These are phyloP conservation scores for Cyclotella choctawhatcheeana DNA, from an alignment of 108 stramenopile genomes.

Conservation along the genomic window DNA sequence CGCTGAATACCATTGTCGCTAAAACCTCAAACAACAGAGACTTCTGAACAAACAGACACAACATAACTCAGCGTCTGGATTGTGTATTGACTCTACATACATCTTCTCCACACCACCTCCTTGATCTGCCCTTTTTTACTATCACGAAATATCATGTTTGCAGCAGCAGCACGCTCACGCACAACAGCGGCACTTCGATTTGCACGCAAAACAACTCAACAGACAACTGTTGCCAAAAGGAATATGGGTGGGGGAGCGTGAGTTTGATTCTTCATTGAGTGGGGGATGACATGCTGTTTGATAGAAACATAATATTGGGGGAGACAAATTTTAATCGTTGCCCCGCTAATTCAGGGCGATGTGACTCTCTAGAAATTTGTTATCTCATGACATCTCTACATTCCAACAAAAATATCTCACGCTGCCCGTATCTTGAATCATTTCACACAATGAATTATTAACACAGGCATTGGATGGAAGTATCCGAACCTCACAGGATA, in stretches of 20 bases:
- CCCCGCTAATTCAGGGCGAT: background rate
- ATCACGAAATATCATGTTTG: slow-evolving; percentile 18
- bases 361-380: no score
- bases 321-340: background rate
- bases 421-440: background rate
- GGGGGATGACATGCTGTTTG: background rate
- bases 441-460: background rate
- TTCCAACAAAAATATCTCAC: background rate
- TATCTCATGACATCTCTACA: no score
- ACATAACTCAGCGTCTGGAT: no score
- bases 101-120: no score
- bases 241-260: slow-evolving; percentile 46
- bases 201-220: background rate
- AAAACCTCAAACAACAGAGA: no score
- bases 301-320: background rate
- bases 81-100: no score
- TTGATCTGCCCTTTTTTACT: no score
- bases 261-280: slow-evolving; percentile 7
- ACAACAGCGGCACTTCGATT: background rate
- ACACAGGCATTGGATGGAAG: slow-evolving; percentile 51
- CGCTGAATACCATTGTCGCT: slow-evolving; percentile 17
- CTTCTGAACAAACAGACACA: no score
- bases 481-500: slow-evolving; percentile 36
- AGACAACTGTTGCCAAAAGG: slow-evolving; percentile 7
- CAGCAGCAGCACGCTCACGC: slow-evolving; percentile 19